Conservation (phyloP, 208 protist genomes). For the Angomonas ambiguus region DNA sequence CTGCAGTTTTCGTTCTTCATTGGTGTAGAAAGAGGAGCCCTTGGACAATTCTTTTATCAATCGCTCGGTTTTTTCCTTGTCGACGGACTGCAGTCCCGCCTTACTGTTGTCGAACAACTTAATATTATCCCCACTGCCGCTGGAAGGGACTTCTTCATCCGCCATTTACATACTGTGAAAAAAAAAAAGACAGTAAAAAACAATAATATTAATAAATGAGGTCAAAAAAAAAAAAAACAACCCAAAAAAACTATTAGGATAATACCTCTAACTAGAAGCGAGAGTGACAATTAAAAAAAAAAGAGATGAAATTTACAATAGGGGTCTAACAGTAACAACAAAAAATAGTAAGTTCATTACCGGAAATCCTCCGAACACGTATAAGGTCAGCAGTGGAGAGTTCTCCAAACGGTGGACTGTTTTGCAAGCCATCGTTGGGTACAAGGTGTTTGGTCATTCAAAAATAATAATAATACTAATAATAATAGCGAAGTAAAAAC, state of each 20-base stretch:
- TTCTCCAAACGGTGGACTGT: too few relatives aligned
- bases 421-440: too few relatives aligned
- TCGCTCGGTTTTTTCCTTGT: conserved; percentile 46
- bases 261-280: too few relatives aligned
- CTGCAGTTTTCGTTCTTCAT: conserved; percentile 63
- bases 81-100: conserved; percentile 51
- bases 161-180: conserved; percentile 11
- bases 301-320: too few relatives aligned
- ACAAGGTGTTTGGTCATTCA: too few relatives aligned
- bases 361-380: too few relatives aligned
- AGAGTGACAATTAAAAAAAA: too few relatives aligned
- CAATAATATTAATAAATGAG: background rate
- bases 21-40: conserved; percentile 56
- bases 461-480: conserved; percentile 6
- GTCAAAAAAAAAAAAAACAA: conserved; percentile 13
- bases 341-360: too few relatives aligned
- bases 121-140: background rate
- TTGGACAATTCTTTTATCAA: conserved; percentile 49
- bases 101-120: conserved; percentile 67
- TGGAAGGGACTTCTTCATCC: background rate
- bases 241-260: too few relatives aligned
- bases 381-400: too few relatives aligned
- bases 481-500: conserved; percentile 5
- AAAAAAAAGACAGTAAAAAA: conserved; percentile 16
- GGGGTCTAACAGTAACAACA: too few relatives aligned